Base-by-base conservation (phyloP, 768 basidiomycete species). In the Dendrothele bispora region DNA sequence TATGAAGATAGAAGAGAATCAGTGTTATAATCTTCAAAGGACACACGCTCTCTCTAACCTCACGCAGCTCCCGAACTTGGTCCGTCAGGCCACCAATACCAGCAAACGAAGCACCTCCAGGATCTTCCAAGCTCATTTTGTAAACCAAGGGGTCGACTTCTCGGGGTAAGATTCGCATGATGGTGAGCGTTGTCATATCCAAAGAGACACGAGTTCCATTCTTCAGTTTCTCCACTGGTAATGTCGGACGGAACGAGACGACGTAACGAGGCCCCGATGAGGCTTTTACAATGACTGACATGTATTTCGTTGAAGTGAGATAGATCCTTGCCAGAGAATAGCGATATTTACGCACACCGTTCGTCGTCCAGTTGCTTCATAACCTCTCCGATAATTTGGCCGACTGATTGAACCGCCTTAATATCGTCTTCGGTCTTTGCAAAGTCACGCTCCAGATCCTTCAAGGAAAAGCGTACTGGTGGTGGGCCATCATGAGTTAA, bases 101-200 rank as follows among this genome's bases (percentile, higher is more conserved):
- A 1, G 95, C 95, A 64, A 98, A 98, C 4, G 91, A 82, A 6
- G 91, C 95, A 41, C 88, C 88, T 72, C 93, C 94, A 2, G 97
- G 93, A 60, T 98, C 95, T 67, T 99, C 97, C 60, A 97, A 73
- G 54, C 92, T 95, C 97, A 98, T 99, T 73, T 98, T 98, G 76
- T 99, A 99, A 10, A 99, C 95, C 58, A 95, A 72, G 14, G 97
- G 97, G 63, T 99, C 97, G 6, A 99, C 92, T 65, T 99, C 97
- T 53, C 97, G 82, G 4, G 97, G 97, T 17, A 99, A 75, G 43
- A 98, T 95, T 29, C 97, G 90, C 94, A 99, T 98, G 61, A 99
- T 92, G 5, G 97, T 99, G 26, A 98, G 74, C 2, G 97, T 98
- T 3, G 97, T 99, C 97, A 99, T 98, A 66, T 99, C 97, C 26